These are phyloP conservation scores for Cyberlindnera samutprakarnensis DNA, from an alignment of 805 yeast species.

Conservation along the genomic window DNA sequence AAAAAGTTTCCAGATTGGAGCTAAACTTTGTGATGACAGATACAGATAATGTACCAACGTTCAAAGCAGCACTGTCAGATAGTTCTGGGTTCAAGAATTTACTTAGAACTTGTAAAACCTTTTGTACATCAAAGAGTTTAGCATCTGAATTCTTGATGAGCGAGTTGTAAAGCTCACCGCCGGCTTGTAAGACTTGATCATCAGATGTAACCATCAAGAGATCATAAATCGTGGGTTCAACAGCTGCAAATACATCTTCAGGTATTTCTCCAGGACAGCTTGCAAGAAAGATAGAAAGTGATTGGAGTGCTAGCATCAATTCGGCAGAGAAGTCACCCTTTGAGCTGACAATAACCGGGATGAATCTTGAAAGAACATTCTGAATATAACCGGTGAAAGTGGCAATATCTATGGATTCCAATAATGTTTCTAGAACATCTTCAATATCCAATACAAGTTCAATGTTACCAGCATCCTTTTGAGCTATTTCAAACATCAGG, in stretches of 20 bases:
- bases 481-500: slow-evolving; percentile 56
- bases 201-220: slow-evolving; percentile 43
- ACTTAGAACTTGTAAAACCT: slow-evolving; percentile 56
- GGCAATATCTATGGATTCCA: slow-evolving; percentile 37
- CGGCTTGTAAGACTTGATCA: slow-evolving; percentile 68
- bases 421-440: slow-evolving; percentile 57
- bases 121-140: slow-evolving; percentile 10
- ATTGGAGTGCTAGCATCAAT: slow-evolving; percentile 49
- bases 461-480: slow-evolving; percentile 68
- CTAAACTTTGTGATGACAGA: slow-evolving; percentile 50
- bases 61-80: slow-evolving; percentile 76
- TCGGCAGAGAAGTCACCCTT: slow-evolving; percentile 50
- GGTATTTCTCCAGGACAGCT: slow-evolving; percentile 35
- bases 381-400: slow-evolving; percentile 43
- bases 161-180: slow-evolving; percentile 66
- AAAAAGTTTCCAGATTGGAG: slow-evolving; percentile 8
- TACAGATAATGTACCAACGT: slow-evolving; percentile 59
- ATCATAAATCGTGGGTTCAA: slow-evolving; percentile 33
- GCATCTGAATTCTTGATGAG: slow-evolving; percentile 36
- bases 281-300: slow-evolving; percentile 42
- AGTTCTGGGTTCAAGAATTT: slow-evolving; percentile 64
- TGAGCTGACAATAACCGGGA: slow-evolving; percentile 29
- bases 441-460: slow-evolving; percentile 59
- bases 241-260: slow-evolving; percentile 30
- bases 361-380: slow-evolving; percentile 43